Conservation (phyloP, 148 eudicot species). For the Dysphania ambrosioides region DNA sequence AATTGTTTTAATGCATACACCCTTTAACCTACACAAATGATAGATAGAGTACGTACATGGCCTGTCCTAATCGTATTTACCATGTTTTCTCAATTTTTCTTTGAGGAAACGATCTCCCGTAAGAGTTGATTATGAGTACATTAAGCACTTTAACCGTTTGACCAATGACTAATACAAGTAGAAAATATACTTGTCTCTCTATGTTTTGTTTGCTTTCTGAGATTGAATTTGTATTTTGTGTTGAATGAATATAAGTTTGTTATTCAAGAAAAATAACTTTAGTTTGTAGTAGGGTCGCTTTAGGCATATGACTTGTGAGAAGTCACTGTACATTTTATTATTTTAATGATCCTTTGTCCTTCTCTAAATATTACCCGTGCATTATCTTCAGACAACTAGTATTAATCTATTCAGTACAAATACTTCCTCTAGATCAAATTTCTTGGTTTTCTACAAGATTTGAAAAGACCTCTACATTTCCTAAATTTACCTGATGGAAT, state of each 20-base stretch:
- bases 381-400: constrained; percentile 31
- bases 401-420: constrained; percentile 19
- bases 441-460: constrained; percentile 22
- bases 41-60: no score
- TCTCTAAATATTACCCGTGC: constrained; percentile 20
- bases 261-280: no score
- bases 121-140: background rate
- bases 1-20: no score
- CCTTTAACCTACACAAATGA: no score
- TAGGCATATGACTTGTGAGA: constrained; percentile 31
- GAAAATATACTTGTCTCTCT: constrained; percentile 24
- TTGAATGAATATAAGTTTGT: background rate
- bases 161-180: constrained; percentile 13
- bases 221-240: background rate
- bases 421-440: background rate
- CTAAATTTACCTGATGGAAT: constrained; percentile 7
- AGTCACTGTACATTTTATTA: constrained; percentile 36
- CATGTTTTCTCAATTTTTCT: background rate
- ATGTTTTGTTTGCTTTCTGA: constrained; percentile 20
- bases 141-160: constrained; percentile 1
- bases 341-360: constrained; percentile 37
- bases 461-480: constrained; percentile 18
- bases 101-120: no score
- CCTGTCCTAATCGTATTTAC: no score
- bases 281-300: constrained; percentile 28